phyloP scores from a whole-genome alignment of 805 yeast genomes.

The Starmerella stellata region DNA sequence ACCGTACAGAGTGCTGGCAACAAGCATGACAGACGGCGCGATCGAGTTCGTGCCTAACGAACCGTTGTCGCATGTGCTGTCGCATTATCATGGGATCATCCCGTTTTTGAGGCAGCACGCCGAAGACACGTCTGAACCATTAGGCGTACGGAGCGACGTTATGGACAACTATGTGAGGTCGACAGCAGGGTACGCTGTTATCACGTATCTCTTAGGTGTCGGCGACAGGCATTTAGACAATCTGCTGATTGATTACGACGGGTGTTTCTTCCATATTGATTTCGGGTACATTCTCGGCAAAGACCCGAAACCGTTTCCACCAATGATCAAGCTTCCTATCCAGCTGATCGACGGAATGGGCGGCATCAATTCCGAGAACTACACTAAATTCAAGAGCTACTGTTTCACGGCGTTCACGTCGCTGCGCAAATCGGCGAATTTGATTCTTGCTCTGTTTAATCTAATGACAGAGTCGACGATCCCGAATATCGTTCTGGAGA shows the following conservation, averaged over 20 bases:
- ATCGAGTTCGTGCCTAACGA: conserved; percentile 89
- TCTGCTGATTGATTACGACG: conserved; percentile 59
- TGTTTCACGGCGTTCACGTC: conserved; percentile 91
- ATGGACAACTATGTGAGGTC: conserved; percentile 92
- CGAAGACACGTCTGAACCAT: conserved; percentile 29
- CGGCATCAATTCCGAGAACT: conserved; percentile 70
- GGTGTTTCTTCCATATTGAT: conserved; percentile 92
- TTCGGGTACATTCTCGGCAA: conserved; percentile 92
- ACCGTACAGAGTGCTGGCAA: conserved; percentile 80
- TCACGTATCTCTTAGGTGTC: conserved; percentile 83
- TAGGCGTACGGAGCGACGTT: conserved; percentile 37
- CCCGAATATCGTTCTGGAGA: conserved; percentile 74
- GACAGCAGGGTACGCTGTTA: conserved; percentile 95
- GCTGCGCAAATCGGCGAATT: conserved; percentile 69
- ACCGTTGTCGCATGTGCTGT: conserved; percentile 62
- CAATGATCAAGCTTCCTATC: conserved; percentile 90
- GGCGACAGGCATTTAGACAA: conserved; percentile 96
- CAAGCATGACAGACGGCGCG: conserved; percentile 80
- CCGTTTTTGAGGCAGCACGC: conserved; percentile 50
- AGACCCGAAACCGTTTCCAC: conserved; percentile 98
- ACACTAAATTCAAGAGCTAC: conserved; percentile 70
- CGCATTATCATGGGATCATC: conserved; percentile 58
- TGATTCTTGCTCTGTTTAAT: conserved; percentile 78
- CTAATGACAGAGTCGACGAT: conserved; percentile 86
- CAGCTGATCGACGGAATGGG: conserved; percentile 98